Evolutionary conservation across 108 stramenopile genomes (phyloP).

Genomic region (Aurantiochytrium sp.): DNA sequence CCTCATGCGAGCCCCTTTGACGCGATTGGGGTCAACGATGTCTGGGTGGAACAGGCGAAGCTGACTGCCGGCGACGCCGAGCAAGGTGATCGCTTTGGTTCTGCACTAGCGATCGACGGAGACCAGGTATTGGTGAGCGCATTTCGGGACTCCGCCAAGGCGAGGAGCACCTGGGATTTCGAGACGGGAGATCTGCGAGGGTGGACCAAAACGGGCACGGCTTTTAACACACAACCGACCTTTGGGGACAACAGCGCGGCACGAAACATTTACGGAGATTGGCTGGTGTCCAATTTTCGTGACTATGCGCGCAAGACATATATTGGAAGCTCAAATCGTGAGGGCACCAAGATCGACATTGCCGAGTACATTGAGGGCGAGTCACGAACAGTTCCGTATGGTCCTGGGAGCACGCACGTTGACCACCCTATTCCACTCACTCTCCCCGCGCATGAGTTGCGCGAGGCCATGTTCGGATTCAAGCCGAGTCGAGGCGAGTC

Average conservation of each 20-base stretch:
- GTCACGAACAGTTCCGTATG: neutral
- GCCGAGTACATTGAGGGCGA: neutral
- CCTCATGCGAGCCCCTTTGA: conserved; percentile 25
- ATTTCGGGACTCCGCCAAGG: conserved; percentile 37
- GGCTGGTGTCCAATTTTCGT: neutral
- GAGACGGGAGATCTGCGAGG: conserved; percentile 68
- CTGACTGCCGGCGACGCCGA: conserved; percentile 29
- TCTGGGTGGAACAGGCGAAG: conserved; percentile 28
- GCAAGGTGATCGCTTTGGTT: conserved; percentile 48
- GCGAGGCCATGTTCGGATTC: neutral
- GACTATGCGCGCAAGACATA: neutral
- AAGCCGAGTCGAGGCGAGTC: conserved; percentile 17
- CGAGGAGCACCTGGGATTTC: conserved; percentile 69
- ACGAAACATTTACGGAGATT: conserved; percentile 46
- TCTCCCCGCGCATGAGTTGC: neutral
- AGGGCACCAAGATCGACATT: neutral
- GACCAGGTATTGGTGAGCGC: conserved; percentile 54
- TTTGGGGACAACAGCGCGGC: conserved; percentile 61
- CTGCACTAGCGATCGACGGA: conserved; percentile 37
- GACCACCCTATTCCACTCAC: neutral
- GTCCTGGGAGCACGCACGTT: neutral
- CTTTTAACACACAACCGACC: conserved; percentile 64
- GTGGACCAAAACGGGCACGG: conserved; percentile 61
- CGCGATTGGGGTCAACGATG: neutral
- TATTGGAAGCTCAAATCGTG: neutral